Conservation (phyloP, 1,284 basidiomycete species). For the Termitomyces sp. region DNA sequence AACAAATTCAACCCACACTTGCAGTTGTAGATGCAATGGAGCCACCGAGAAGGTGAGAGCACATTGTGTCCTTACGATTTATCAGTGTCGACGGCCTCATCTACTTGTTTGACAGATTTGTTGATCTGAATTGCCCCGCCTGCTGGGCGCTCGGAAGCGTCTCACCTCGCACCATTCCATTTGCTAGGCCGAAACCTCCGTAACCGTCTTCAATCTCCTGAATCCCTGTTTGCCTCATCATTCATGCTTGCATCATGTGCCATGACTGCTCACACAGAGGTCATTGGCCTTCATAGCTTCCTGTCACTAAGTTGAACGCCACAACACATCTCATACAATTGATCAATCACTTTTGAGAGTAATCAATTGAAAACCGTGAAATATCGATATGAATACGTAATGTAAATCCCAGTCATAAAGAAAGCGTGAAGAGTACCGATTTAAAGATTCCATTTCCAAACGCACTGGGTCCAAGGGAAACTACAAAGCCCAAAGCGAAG, state of each 20-base stretch:
- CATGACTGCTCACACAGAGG: neutral
- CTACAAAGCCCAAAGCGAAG: neutral
- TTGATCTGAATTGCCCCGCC: neutral
- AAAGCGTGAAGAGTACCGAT: neutral
- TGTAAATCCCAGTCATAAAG: neutral
- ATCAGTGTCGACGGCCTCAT: neutral
- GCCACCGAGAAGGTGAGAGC: neutral
- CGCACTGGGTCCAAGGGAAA: neutral
- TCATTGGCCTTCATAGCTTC: too few relatives aligned
- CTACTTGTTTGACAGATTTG: neutral
- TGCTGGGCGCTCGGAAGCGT: neutral
- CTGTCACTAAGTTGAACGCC: too few relatives aligned
- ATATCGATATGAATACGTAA: slow-evolving; percentile 2
- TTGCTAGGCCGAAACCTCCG: neutral
- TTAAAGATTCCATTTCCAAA: slow-evolving; percentile 1
- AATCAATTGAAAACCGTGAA: neutral
- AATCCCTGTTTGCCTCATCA: neutral
- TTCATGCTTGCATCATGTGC: neutral
- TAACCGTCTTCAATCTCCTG: neutral
- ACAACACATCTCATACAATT: neutral
- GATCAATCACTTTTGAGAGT: too few relatives aligned
- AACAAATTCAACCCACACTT: neutral
- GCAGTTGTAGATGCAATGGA: slow-evolving; percentile 8
- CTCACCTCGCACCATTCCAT: neutral
- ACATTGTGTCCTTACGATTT: neutral